A percentile compares a stretch with the other conserved stretches of the same genome.
Evolutionary conservation across 371 early-diverging fungal species (phyloP).

Genomic region (Mortierella sp.): DNA sequence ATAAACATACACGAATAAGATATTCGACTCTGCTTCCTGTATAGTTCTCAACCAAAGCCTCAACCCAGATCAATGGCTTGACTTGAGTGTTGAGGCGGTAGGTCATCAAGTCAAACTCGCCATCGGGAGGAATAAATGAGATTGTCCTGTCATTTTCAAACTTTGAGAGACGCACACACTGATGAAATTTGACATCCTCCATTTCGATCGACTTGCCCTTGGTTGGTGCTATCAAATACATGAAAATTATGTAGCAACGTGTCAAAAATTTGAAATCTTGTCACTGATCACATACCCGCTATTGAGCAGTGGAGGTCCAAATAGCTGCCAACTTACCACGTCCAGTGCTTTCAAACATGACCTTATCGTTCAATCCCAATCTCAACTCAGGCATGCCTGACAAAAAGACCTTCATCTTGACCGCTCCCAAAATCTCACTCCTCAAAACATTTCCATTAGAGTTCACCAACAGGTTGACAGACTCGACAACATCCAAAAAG

Average conservation of each 20-base stretch:
- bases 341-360: slow-evolving; percentile 97
- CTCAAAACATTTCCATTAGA: slow-evolving; percentile 96
- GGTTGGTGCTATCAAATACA: slow-evolving; percentile 61
- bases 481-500: slow-evolving; percentile 98
- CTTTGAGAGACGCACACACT: slow-evolving; percentile 95
- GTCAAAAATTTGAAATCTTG: not conserved
- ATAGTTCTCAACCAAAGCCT: slow-evolving; percentile 93
- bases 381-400: slow-evolving; percentile 99
- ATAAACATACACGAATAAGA: slow-evolving; percentile 82
- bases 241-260: not conserved
- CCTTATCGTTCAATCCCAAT: slow-evolving; percentile 97
- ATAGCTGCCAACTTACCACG: slow-evolving; percentile 66
- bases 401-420: slow-evolving; percentile 97
- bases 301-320: not conserved
- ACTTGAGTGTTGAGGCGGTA: slow-evolving; percentile 97
- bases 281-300: not conserved
- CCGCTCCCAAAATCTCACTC: slow-evolving; percentile 94
- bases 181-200: slow-evolving; percentile 99
- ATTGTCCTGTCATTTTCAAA: slow-evolving; percentile 98
- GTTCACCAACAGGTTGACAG: slow-evolving; percentile 96
- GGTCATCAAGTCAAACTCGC: slow-evolving; percentile 99
- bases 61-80: slow-evolving; percentile 97
- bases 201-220: slow-evolving; percentile 97
- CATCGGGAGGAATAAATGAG: slow-evolving; percentile 98
- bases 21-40: slow-evolving; percentile 96